phyloP scores from a whole-genome alignment of 306 rosid species.

The Trifolium fragiferum region DNA sequence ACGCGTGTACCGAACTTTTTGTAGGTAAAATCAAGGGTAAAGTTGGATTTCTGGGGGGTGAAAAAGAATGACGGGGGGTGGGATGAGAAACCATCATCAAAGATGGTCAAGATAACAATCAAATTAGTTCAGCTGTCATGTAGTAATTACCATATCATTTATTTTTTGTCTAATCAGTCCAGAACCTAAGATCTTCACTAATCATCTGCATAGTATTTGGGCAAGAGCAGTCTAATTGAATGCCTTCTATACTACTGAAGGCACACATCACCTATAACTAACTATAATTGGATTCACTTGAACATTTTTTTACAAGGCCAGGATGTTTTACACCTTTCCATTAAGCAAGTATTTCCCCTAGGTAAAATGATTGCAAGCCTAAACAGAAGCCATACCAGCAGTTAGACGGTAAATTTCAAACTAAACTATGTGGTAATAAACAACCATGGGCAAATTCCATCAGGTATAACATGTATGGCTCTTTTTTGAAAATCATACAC shows the following conservation, averaged over 20 bases:
- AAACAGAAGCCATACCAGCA: neutral
- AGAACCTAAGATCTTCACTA: neutral
- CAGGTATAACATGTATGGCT: slow-evolving; percentile 11
- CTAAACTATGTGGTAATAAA: neutral
- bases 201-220: neutral
- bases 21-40: too few relatives aligned
- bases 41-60: too few relatives aligned
- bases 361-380: neutral
- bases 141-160: neutral
- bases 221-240: neutral
- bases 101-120: slow-evolving; percentile 1
- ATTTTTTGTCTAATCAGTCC: neutral
- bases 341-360: neutral
- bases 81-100: too few relatives aligned
- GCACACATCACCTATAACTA: neutral
- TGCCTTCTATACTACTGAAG: neutral
- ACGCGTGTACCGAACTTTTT: too few relatives aligned
- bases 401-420: slow-evolving; percentile 6
- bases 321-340: neutral
- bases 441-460: neutral
- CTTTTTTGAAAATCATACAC: slow-evolving; percentile 8
- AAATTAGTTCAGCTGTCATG: neutral
- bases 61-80: too few relatives aligned
- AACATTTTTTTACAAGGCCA: neutral
- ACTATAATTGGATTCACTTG: neutral